Evolutionary conservation across 805 yeast genomes (phyloP).

Genomic region (Candida sphagnicola): DNA sequence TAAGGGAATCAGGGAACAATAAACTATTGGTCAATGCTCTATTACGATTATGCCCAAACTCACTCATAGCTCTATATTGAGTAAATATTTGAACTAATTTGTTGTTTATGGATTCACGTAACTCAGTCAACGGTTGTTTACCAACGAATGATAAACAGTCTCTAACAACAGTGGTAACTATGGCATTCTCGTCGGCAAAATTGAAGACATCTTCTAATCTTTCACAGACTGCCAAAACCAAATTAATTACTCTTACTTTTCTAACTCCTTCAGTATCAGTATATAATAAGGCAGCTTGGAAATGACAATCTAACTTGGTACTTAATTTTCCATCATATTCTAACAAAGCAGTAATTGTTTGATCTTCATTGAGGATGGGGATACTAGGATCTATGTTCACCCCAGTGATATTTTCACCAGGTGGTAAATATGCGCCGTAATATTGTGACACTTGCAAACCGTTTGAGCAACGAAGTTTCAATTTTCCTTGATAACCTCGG

Average conservation of each 20-base stretch:
- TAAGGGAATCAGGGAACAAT: conserved; percentile 77
- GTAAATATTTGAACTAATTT: conserved; percentile 44
- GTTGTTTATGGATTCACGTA: conserved; percentile 35
- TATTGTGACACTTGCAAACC: conserved; percentile 80
- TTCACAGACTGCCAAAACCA: conserved; percentile 76
- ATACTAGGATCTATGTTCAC: conserved; percentile 61
- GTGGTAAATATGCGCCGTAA: conserved; percentile 49
- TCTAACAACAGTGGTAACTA: conserved; percentile 35
- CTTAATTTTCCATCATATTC: conserved; percentile 73
- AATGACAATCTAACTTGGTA: conserved; percentile 72
- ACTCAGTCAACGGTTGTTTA: conserved; percentile 32
- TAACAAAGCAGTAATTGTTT: conserved; percentile 66
- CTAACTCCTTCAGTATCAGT: conserved; percentile 74
- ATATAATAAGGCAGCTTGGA: conserved; percentile 86
- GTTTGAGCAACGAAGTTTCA: conserved; percentile 81
- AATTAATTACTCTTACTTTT: conserved; percentile 82
- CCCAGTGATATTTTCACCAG: conserved; percentile 20
- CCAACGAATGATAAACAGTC: conserved; percentile 40
- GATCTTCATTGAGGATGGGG: conserved; percentile 62
- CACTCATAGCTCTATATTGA: conserved; percentile 49
- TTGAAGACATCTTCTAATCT: conserved; percentile 69
- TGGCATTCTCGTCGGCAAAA: conserved; percentile 65
- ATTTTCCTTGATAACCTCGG: conserved; percentile 73
- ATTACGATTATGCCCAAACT: conserved; percentile 32
- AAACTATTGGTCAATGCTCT: conserved; percentile 50